Evolutionary conservation across 2,329 filamentous ascomycete genomes (phyloP).

Genomic region (Annulohypoxylon truncatum): DNA sequence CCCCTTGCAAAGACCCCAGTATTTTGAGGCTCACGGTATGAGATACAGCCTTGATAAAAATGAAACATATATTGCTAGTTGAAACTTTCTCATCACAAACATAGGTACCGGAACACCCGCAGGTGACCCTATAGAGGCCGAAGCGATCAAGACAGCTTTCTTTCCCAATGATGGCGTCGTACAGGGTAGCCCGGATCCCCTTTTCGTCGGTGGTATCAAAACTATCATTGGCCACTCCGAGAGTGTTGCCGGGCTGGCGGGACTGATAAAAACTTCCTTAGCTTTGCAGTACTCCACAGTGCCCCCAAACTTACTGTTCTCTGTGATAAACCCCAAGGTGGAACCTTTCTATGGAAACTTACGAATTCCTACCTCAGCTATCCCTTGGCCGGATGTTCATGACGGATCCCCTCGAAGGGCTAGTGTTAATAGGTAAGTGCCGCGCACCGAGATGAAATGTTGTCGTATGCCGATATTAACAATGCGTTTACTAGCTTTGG

Average conservation of each 20-base stretch:
- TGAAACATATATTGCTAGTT: too few relatives aligned
- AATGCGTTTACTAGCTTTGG: too few relatives aligned
- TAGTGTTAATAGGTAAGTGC: conserved; percentile 33
- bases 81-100: too few relatives aligned
- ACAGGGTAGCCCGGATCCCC: too few relatives aligned
- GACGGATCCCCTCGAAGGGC: not conserved
- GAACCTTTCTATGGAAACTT: conserved; percentile 11
- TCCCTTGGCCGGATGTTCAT: not conserved
- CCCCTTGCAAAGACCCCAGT: conserved; percentile 21
- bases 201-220: conserved; percentile 3
- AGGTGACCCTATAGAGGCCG: conserved; percentile 41
- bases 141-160: conserved; percentile 27
- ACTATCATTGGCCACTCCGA: conserved; percentile 25
- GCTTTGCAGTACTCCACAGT: conserved; percentile 4
- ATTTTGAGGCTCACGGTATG: conserved; percentile 44
- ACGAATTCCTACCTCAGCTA: not conserved
- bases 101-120: conserved; percentile 41
- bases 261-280: conserved; percentile 17
- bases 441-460: too few relatives aligned
- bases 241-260: conserved; percentile 18
- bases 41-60: too few relatives aligned
- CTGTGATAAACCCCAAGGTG: conserved; percentile 8
- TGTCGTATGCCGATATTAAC: too few relatives aligned
- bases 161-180: not conserved
- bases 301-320: conserved; percentile 17